Evolutionary conservation across 192 early-diverging fungal species (phyloP), one percentile per base, ranked within the genome.

Genomic region (Umbelopsis sp.): DNA sequence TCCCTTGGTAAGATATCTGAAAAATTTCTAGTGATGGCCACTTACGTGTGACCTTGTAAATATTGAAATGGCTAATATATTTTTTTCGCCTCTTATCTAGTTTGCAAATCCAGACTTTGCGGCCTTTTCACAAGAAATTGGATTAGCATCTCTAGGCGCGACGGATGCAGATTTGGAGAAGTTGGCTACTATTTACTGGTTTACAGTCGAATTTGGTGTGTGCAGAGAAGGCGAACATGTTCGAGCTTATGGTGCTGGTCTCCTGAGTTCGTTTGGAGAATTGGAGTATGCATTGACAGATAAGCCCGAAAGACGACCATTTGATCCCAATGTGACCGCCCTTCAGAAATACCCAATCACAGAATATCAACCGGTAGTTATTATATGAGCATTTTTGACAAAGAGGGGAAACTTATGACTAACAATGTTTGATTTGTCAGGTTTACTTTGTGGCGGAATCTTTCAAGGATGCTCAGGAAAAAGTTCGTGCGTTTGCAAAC

Each of bases 221-320:
- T 93, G 92, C 74, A 86, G 87, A 47, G 88, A 91, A 44, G 84
- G 84, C 47, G 83, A 79, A 16, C 82, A 89, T 46, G 76, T 95
- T 49, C 88, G 90, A 66, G 95, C 97, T 12, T 98, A 91, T 76
- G 97, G 97, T 49, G 95, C 95, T 0, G 97, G 97, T 22, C 71
- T 98, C 46, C 83, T 98, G 67, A 93, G 91, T 67, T 95, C 93
- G 47, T 96, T 95, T 85, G 97, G 97, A 74, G 97, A 98, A 84
- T 83, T 98, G 50, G 93, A 96, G 80, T 96, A 97, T 78, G 87
- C 85, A 44, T 75, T 96, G 33, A 85, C 91, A 7, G 90, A 90
- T 58, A 87, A 93, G 74, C 94, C 95, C 33, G 89, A 93, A 73
- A 78, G 86, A 66, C 81, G 84, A 47, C 81, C 92, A 15, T 98